Percentiles rank a stretch among this genome's conserved stretches.
These are phyloP conservation scores for Ogataea degrootiae DNA, from an alignment of 805 yeast species.

Conservation along the genomic window DNA sequence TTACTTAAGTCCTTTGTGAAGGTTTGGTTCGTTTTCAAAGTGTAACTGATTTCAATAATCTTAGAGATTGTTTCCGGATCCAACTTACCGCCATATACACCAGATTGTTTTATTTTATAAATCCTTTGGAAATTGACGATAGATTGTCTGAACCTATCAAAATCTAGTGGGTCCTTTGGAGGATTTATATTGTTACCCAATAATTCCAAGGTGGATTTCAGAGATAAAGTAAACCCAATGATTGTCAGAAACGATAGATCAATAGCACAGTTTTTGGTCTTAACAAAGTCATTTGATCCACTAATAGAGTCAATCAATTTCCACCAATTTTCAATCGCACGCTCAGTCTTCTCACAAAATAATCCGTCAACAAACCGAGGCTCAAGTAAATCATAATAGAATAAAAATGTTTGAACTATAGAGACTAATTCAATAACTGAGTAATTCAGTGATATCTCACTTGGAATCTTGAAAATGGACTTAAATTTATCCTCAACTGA, in stretches of 20 bases:
- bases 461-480: conserved; percentile 60
- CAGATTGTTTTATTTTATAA: conserved; percentile 9
- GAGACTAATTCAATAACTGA: conserved; percentile 74
- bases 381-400: conserved; percentile 70
- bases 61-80: conserved; percentile 22
- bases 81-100: conserved; percentile 12
- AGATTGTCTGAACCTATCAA: conserved; percentile 59
- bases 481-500: conserved; percentile 80
- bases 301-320: conserved; percentile 35
- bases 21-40: conserved; percentile 30
- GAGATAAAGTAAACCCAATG: conserved; percentile 68
- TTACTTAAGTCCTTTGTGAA: conserved; percentile 32
- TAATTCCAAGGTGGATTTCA: conserved; percentile 59
- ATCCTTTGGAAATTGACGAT: conserved; percentile 72
- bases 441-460: conserved; percentile 50
- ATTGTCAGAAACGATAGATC: conserved; percentile 67
- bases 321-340: conserved; percentile 82
- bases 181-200: conserved; percentile 50
- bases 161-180: conserved; percentile 82
- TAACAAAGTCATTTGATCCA: conserved; percentile 17
- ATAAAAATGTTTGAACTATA: conserved; percentile 68
- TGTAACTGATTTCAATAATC: conserved; percentile 19
- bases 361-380: conserved; percentile 78
- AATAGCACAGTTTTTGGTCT: conserved; percentile 13
- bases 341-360: conserved; percentile 71